phyloP scores from a whole-genome alignment of 495 filamentous ascomycete species.

The Barbatosphaeria neglecta region DNA sequence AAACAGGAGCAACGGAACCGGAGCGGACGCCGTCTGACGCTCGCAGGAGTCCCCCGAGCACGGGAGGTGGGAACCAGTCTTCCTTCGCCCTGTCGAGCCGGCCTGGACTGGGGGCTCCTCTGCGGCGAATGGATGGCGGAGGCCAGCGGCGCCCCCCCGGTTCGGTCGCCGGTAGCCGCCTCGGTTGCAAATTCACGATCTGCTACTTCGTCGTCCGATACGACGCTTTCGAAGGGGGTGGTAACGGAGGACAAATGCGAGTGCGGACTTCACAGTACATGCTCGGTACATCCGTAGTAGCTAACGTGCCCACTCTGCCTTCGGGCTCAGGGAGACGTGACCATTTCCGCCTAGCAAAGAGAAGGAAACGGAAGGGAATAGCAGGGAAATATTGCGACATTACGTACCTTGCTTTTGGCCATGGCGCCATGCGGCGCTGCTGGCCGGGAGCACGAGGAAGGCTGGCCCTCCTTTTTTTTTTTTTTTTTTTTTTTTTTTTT shows the following conservation, averaged over 20 bases:
- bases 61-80: not conserved
- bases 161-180: not conserved
- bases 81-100: not conserved
- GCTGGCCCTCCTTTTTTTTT: too few relatives aligned
- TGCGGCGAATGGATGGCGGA: not conserved
- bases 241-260: not conserved
- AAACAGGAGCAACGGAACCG: too few relatives aligned
- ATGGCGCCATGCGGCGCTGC: too few relatives aligned
- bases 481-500: too few relatives aligned
- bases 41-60: not conserved
- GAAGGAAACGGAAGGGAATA: too few relatives aligned
- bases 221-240: not conserved
- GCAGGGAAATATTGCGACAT: too few relatives aligned
- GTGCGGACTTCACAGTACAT: not conserved
- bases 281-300: not conserved
- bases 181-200: not conserved
- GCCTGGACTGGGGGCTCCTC: not conserved
- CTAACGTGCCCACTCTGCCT: not conserved
- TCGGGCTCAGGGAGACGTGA: too few relatives aligned
- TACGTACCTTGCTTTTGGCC: too few relatives aligned
- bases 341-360: too few relatives aligned
- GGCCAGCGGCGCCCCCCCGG: not conserved
- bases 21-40: not conserved
- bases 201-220: too few relatives aligned
- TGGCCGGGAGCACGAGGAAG: too few relatives aligned